Evolutionary conservation across 129 eudicot genomes (phyloP), one percentile per base, ranked within the genome.

Genomic region (Dittrichia graveolens): DNA sequence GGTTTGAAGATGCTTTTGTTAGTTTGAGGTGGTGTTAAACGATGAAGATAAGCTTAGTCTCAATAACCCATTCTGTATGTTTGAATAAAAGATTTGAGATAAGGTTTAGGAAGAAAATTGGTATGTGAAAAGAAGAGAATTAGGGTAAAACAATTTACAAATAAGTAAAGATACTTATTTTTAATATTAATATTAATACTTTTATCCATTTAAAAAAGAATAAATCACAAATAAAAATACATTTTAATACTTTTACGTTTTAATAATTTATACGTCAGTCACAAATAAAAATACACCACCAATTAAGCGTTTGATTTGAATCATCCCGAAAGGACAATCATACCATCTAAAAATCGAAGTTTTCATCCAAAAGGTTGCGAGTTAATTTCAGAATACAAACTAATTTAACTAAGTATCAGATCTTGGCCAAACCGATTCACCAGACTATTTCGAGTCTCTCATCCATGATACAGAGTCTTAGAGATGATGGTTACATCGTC

Each of bases 401-500:
- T 12, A 39, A 61, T 10, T 39, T 34, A n/a, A 57, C 76, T 7
- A 41, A 41, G 39, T 39, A 49, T 37, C 12, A 55, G 18, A 55
- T 58, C 43, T 24, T 72, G 11, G 16, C 61, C 61, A 16, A 57
- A 67, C 13, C 3, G 1, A 38, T 52, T 42, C 65, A 75, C 50
- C 53, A 56, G 11, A 50, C 78, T 14, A 40, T 74, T 63, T 50
- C 69, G 34, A 41, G 18, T 9, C 69, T 46, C n/a, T 35, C 8
- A 39, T 52, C 31, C 11, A 71, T 12, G 47, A 70, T 53, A 71
- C 13, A 24, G 31, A 24, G 38, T 45, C 73, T 31, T 13, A 45
- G 9, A 56, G 19, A 67, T 39, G 54, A 77, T 39, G 16, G 44
- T 38, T 67, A 73, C 63, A 73, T 45, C 49, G 37, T 71, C 65